Conservation (phyloP, 257 asterid genomes). For the Solanum etuberosum region DNA sequence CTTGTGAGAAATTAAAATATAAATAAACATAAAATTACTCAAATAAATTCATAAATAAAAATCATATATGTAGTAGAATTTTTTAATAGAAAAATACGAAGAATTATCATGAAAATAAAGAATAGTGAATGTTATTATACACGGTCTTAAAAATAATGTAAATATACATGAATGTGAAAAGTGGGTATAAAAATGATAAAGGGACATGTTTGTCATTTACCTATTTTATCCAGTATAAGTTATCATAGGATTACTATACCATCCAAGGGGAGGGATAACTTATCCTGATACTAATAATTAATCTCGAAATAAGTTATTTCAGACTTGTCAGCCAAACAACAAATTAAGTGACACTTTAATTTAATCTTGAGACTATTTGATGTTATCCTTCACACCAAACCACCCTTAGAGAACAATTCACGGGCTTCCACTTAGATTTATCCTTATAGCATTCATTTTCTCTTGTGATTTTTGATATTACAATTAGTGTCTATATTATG, state of each 20-base stretch:
- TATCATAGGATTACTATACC: neutral
- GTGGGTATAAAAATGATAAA: neutral
- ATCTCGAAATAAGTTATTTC: rapidly evolving
- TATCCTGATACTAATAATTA: too few relatives aligned
- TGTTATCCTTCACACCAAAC: neutral
- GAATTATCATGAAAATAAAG: neutral
- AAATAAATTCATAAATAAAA: too few relatives aligned
- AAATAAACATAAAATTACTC: neutral
- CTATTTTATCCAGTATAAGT: too few relatives aligned
- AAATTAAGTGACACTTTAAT: too few relatives aligned
- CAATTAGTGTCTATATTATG: too few relatives aligned
- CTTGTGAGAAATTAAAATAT: neutral
- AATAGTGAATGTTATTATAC: neutral
- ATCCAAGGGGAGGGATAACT: too few relatives aligned
- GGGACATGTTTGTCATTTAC: neutral
- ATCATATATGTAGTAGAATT: too few relatives aligned
- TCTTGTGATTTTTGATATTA: neutral
- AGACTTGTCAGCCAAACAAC: neutral
- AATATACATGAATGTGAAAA: neutral
- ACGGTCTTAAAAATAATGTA: neutral
- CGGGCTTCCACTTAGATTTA: too few relatives aligned
- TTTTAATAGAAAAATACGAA: neutral
- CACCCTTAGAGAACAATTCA: neutral
- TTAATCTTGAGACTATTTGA: neutral
- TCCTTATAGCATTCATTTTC: neutral